Evolutionary conservation across 1,284 basidiomycete species (phyloP).

Genomic region (Cutaneotrichosporon sp.): DNA sequence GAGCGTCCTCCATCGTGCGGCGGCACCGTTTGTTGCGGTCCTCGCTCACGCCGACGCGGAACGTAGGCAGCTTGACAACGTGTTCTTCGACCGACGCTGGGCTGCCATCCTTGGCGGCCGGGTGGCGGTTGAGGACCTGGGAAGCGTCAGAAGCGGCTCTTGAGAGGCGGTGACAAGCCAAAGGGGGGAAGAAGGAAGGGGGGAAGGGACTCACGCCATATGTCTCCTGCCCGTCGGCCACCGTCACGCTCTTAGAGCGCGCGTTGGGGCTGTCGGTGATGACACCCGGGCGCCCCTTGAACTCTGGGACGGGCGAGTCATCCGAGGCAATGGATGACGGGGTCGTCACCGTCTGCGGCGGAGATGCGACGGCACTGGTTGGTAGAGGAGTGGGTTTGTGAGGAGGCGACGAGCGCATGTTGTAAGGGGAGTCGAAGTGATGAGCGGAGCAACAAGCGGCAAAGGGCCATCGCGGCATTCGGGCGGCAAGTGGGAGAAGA

Average conservation of each 20-base stretch:
- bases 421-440: constrained; percentile 2
- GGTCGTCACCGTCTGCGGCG: constrained; percentile 14
- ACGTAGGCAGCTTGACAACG: constrained; percentile 57
- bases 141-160: background rate
- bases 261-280: constrained; percentile 61
- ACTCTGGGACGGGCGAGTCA: constrained; percentile 20
- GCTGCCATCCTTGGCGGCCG: constrained; percentile 16
- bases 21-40: constrained; percentile 80
- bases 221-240: constrained; percentile 69
- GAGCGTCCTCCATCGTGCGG: constrained; percentile 96
- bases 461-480: background rate
- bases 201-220: constrained; percentile 63
- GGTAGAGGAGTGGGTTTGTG: background rate
- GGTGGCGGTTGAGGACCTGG: constrained; percentile 54
- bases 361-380: background rate
- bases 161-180: background rate
- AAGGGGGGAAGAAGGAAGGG: background rate
- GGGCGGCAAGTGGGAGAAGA: background rate
- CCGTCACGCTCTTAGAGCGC: constrained; percentile 71
- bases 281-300: constrained; percentile 32
- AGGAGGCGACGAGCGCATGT: background rate
- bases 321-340: constrained; percentile 17
- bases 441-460: background rate
- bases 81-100: background rate
- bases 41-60: constrained; percentile 81